phyloP scores from a whole-genome alignment of 2,329 filamentous ascomycete species.

The Tolypocladium capitatum region DNA sequence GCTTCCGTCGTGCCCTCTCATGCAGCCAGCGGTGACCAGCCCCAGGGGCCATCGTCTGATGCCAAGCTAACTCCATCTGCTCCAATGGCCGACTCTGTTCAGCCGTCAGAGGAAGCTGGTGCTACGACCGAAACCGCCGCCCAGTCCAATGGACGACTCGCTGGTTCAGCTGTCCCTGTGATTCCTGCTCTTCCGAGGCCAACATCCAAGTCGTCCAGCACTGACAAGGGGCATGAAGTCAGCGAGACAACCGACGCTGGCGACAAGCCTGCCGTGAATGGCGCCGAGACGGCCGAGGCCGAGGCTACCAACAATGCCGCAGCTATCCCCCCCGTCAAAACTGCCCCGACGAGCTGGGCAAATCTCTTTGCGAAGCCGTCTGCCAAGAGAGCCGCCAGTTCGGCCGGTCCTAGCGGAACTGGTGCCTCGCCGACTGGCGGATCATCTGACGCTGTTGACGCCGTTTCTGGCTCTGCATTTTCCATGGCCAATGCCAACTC shows the following conservation, averaged over 20 bases:
- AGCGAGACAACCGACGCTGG: neutral
- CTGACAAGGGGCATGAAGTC: slow-evolving; percentile 1
- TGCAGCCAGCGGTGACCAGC: neutral
- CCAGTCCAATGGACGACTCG: slow-evolving; percentile 19
- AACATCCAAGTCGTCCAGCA: slow-evolving; percentile 14
- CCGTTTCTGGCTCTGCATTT: slow-evolving; percentile 20
- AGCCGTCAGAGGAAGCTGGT: slow-evolving; percentile 7
- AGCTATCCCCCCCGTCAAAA: slow-evolving; percentile 12
- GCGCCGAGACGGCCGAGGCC: slow-evolving; percentile 11
- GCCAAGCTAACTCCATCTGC: slow-evolving; percentile 1
- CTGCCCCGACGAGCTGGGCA: slow-evolving; percentile 25
- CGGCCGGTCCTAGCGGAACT: slow-evolving; percentile 14
- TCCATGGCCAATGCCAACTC: slow-evolving; percentile 38
- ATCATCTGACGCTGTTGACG: slow-evolving; percentile 5
- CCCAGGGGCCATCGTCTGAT: neutral
- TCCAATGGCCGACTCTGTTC: slow-evolving; percentile 5
- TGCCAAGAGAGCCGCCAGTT: slow-evolving; percentile 7
- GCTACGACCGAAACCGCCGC: slow-evolving; percentile 1
- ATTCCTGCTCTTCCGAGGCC: slow-evolving; percentile 33
- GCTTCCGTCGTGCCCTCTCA: neutral
- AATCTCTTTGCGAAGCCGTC: slow-evolving; percentile 23
- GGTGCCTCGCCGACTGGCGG: slow-evolving; percentile 12
- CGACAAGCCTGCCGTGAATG: slow-evolving; percentile 10
- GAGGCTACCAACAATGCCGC: slow-evolving; percentile 5
- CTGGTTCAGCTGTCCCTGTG: slow-evolving; percentile 28